Evolutionary conservation across 345 rosid genomes (phyloP).

Genomic region (Citrus sp.): DNA sequence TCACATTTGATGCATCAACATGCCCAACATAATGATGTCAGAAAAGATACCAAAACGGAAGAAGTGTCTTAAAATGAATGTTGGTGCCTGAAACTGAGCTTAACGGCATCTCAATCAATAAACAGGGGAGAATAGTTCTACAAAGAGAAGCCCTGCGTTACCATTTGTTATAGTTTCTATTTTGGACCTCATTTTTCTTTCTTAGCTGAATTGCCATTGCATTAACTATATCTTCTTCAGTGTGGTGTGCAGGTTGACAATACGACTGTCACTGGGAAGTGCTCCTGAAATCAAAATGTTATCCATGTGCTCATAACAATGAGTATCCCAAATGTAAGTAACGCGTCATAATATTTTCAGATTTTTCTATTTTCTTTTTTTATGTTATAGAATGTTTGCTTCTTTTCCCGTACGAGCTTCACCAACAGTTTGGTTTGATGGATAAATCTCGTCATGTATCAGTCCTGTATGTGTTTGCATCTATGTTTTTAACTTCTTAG

Average conservation of each 20-base stretch:
- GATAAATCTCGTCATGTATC: slow-evolving; percentile 54
- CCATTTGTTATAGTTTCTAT: neutral
- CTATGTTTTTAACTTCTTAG: neutral
- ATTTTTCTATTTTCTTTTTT: slow-evolving; percentile 16
- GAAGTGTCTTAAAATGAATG: too few species aligned
- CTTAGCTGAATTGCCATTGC: neutral
- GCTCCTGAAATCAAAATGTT: slow-evolving; percentile 41
- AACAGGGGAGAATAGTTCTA: neutral
- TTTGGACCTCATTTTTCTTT: neutral
- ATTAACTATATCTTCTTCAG: slow-evolving; percentile 31
- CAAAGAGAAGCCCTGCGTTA: neutral
- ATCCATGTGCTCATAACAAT: slow-evolving; percentile 43
- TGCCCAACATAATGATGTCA: too few species aligned
- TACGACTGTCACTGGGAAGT: slow-evolving; percentile 54
- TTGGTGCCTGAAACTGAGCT: neutral
- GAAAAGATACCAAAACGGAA: too few species aligned
- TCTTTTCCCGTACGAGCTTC: slow-evolving; percentile 77
- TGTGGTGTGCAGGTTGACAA: slow-evolving; percentile 43
- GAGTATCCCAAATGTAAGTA: slow-evolving; percentile 64
- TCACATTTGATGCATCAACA: too few species aligned
- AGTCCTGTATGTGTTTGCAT: slow-evolving; percentile 52
- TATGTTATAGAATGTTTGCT: slow-evolving; percentile 55
- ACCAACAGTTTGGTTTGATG: slow-evolving; percentile 40
- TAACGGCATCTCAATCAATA: neutral
- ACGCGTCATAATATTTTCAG: neutral